Conservation (phyloP, 768 basidiomycete genomes). For the Lactarius quietus region DNA sequence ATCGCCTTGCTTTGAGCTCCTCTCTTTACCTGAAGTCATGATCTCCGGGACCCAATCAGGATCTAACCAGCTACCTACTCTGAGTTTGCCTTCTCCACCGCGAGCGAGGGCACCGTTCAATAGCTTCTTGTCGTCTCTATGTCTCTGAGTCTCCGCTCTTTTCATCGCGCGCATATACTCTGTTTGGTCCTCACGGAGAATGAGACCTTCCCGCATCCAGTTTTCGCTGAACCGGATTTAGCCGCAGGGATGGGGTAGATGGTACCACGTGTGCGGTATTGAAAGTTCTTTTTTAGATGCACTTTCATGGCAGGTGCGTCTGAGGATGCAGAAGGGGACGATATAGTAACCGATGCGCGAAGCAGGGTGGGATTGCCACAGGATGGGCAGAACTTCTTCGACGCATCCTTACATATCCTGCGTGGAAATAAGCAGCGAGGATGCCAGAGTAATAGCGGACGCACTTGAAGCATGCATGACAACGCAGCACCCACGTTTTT, state of each 20-base stretch:
- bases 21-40: slow-evolving; percentile 69
- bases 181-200: slow-evolving; percentile 89
- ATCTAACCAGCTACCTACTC: slow-evolving; percentile 85
- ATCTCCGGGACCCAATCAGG: slow-evolving; percentile 92
- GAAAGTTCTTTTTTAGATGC: slow-evolving; percentile 95
- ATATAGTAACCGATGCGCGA: slow-evolving; percentile 86
- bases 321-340: slow-evolving; percentile 56
- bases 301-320: slow-evolving; percentile 72
- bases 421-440: not conserved
- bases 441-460: slow-evolving; percentile 34
- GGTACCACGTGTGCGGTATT: slow-evolving; percentile 87
- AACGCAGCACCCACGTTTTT: slow-evolving; percentile 93
- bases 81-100: slow-evolving; percentile 47
- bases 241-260: slow-evolving; percentile 91
- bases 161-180: slow-evolving; percentile 85
- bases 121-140: slow-evolving; percentile 76
- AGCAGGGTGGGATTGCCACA: slow-evolving; percentile 92
- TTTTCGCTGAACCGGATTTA: slow-evolving; percentile 84
- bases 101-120: slow-evolving; percentile 52
- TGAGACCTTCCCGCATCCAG: slow-evolving; percentile 77
- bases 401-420: slow-evolving; percentile 93
- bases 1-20: slow-evolving; percentile 47
- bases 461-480: slow-evolving; percentile 99
- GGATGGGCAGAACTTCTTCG: slow-evolving; percentile 95
- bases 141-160: slow-evolving; percentile 64